Evolutionary conservation across 2,329 filamentous ascomycete genomes (phyloP), one percentile per base, ranked within the genome.

Genomic region (Fusarium phyllophilum): DNA sequence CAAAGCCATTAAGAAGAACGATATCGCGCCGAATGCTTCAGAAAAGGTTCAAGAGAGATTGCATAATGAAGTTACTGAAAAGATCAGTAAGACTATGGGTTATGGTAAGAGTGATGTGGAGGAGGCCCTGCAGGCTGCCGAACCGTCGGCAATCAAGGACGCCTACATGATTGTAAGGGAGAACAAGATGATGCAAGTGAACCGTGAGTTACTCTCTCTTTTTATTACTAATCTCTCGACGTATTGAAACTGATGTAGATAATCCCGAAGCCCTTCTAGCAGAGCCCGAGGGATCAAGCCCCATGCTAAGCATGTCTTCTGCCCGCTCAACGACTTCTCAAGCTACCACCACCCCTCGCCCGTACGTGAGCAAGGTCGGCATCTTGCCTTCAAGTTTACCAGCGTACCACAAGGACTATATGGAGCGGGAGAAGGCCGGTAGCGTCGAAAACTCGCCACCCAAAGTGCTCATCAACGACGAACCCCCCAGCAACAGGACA

Each of bases 121-220:
- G 80, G 96, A 98, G 82, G 96, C 96, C 29, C 86, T 99, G 72
- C 92, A 93, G 78, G 95, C 94, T 64, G 91, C 96, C 60, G 96
- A 99, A 81, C 96, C 96, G 18, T 98, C 95, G 66, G 95, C 96
- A 17, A 98, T 99, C 86, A 99, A 99, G 84, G 96, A 99, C 83
- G 96, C 96, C 3, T 99, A 98, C 84, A 92, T 98, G 84, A 99
- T 99, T 81, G 94, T 99, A 33, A 91, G 96, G 60, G 96, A 99
- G 83, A 98, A 98, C 81, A 96, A 98, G 82, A 89, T 98, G 81
- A 98, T 98, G 95, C 93, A 95, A 82, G 92, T 92, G 62, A 97
- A 95, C 81, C 95, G 94, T 97, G 86, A 90, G 94, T 90, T 55
- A 54, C 22, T 36, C 13, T 60, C 13, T 68, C 33, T 31, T 42